These are phyloP conservation scores for Pseudonitzschia multistriata DNA, from an alignment of 108 stramenopile species.

Conservation along the genomic window DNA sequence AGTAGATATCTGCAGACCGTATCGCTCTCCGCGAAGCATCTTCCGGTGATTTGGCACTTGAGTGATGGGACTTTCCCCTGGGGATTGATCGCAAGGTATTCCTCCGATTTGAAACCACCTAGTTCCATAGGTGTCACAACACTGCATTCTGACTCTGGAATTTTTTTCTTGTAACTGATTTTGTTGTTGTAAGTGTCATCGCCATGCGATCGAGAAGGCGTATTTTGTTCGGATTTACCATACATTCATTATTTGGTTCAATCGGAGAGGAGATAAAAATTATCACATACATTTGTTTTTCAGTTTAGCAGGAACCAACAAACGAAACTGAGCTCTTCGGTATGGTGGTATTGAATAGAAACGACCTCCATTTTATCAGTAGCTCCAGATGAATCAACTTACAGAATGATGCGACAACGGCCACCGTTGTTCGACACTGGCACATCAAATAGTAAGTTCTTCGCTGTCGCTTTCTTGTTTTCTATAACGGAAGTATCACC, in stretches of 20 bases:
- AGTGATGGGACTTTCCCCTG: constrained; percentile 91
- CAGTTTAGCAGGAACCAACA: too few species aligned
- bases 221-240: too few species aligned
- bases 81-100: constrained; percentile 78
- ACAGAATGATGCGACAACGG: constrained; percentile 75
- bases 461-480: not conserved
- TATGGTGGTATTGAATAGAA: too few species aligned
- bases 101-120: constrained; percentile 84
- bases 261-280: too few species aligned
- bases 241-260: too few species aligned
- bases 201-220: too few species aligned
- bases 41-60: constrained; percentile 30
- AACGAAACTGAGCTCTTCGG: not conserved
- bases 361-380: constrained; percentile 44
- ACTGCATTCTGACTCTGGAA: constrained; percentile 57
- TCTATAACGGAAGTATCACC: too few species aligned
- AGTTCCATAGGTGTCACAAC: constrained; percentile 67
- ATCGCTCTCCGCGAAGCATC: constrained; percentile 80
- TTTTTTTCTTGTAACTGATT: constrained; percentile 42
- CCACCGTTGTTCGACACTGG: constrained; percentile 95
- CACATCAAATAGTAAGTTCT: constrained; percentile 57
- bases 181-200: not conserved
- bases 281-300: too few species aligned
- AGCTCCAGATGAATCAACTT: constrained; percentile 43
- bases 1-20: constrained; percentile 86